Evolutionary conservation across 768 basidiomycete genomes (phyloP), one percentile per base, ranked within the genome.

Genomic region (Russula sp.): DNA sequence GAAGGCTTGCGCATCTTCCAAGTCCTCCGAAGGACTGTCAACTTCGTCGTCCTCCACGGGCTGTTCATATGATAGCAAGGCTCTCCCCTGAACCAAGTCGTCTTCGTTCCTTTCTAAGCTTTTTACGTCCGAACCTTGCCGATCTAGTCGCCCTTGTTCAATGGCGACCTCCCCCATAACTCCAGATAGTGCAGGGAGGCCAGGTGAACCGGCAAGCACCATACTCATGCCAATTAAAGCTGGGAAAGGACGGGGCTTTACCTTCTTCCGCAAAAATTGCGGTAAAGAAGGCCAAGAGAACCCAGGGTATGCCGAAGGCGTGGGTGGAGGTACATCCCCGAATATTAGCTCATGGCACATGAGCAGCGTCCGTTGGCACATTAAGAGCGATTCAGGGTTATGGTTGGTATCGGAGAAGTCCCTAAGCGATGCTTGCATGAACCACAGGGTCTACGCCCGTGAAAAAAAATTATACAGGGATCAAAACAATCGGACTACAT

Each of bases 291-390:
- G 80, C 16, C 82, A 72, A 68, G 75, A 76, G 68, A 88, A 73
- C 8, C 81, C 78, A 14, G 83, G 77, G 72, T 95, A 95, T 1
- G 92, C 89, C 3, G 84, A 79, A 10, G 80, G 75, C 11, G 81
- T 75, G 8, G 87, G 82, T 27, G 84, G 77, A 11, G 94, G 85
- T 39, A 89, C 79, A 74, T 98, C 92, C 52, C 86, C 86, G 72
- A 97, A 99, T 70, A 99, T 96, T 73, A 98, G 94, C 76, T 94
- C 89, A 75, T 98, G 95, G 71, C 95, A 95, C 73, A 83, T 83
- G 73, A 91, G 91, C 62, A 98, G 77, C 44, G 94, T 84, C 64
- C 96, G 85, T 74, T 95, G 93, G 73, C 97, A 98, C 62, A 96
- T 88, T 53, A 84, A 77, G 75, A 98, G 98, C 0, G 94, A 91